Evolutionary conservation across 2,329 filamentous ascomycete species (phyloP).

Genomic region (Arthroderma sp.): DNA sequence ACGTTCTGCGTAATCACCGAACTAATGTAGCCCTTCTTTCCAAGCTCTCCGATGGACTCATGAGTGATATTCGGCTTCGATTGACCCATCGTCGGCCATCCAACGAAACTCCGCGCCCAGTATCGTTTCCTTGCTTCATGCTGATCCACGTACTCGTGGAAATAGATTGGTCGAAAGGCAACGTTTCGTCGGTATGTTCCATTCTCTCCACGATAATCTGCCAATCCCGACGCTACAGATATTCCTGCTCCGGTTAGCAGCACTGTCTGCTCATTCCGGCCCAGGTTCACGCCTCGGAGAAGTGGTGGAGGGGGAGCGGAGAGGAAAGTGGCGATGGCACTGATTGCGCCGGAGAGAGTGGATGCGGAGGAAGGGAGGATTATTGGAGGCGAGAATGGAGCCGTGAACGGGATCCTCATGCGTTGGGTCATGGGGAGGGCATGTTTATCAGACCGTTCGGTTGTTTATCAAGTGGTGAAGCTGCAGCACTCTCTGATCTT

Average conservation of each 20-base stretch:
- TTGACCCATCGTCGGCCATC: constrained; percentile 70
- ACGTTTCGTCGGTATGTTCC: constrained; percentile 91
- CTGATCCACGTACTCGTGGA: constrained; percentile 68
- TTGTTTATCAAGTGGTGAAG: no score
- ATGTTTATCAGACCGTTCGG: no score
- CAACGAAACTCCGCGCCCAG: constrained; percentile 89
- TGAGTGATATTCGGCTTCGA: constrained; percentile 73
- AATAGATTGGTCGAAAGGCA: constrained; percentile 82
- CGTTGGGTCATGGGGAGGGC: constrained; percentile 49
- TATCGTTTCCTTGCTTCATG: constrained; percentile 86
- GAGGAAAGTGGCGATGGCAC: constrained; percentile 67
- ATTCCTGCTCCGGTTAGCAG: constrained; percentile 76
- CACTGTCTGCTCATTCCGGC: constrained; percentile 46
- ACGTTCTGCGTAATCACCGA: constrained; percentile 91
- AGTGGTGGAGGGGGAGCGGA: constrained; percentile 44
- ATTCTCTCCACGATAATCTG: constrained; percentile 80
- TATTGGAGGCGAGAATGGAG: constrained; percentile 61
- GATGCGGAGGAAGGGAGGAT: constrained; percentile 62
- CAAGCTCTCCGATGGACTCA: constrained; percentile 61
- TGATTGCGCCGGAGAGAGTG: constrained; percentile 59
- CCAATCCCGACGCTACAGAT: constrained; percentile 81
- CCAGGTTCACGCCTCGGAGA: constrained; percentile 34
- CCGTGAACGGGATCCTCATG: constrained; percentile 84
- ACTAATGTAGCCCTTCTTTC: constrained; percentile 57
- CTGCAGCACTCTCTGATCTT: no score